Evolutionary conservation across 331 rosid genomes (phyloP).

Genomic region (Malus hybrid): DNA sequence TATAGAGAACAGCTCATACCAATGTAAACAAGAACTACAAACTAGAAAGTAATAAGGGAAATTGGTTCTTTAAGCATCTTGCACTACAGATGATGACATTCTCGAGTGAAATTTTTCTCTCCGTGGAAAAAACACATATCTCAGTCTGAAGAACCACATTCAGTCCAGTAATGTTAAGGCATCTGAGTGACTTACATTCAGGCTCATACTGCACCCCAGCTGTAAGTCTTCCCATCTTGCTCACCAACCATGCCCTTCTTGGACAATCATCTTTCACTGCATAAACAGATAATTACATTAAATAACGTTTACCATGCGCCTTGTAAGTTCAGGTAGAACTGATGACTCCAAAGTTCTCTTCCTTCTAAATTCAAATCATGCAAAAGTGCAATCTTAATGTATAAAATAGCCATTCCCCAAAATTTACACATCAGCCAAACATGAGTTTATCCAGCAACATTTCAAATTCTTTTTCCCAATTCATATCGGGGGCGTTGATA

Average conservation of each 20-base stretch:
- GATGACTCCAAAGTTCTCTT: background rate
- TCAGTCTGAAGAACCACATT: background rate
- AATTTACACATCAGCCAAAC: background rate
- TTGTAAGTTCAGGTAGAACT: background rate
- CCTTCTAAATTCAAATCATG: background rate
- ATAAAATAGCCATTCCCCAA: background rate
- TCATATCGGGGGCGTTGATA: background rate
- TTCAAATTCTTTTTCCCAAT: background rate
- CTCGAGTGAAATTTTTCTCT: background rate
- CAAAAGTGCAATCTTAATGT: background rate
- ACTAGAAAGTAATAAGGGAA: background rate
- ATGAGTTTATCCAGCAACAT: background rate
- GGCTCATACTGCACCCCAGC: slow-evolving; percentile 95
- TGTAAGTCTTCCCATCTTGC: slow-evolving; percentile 84
- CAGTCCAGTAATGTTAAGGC: background rate
- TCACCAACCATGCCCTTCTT: slow-evolving; percentile 72
- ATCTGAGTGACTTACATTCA: slow-evolving; percentile 45
- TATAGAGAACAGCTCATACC: background rate
- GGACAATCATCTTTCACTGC: slow-evolving; percentile 68
- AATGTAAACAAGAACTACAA: background rate
- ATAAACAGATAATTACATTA: slow-evolving; percentile 11
- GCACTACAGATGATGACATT: background rate
- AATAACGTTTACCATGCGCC: background rate
- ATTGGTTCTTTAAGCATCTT: background rate
- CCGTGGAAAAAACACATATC: background rate